Evolutionary conservation across 2,329 filamentous ascomycete genomes (phyloP).

Genomic region (Setomelanomma holmii): DNA sequence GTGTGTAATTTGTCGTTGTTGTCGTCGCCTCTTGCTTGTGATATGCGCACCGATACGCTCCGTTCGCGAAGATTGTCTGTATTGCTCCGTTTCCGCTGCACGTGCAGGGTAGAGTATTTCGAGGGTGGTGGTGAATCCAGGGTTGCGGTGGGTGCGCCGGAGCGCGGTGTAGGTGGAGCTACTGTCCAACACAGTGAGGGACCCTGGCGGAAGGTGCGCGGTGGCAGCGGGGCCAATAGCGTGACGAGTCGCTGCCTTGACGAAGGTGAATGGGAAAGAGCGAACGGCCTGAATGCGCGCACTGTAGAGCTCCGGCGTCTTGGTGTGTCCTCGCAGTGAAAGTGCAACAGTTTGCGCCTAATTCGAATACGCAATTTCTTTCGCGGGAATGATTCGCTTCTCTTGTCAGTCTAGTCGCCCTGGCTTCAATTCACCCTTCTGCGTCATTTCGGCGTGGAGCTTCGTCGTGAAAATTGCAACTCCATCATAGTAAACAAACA

Average conservation of each 20-base stretch:
- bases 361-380: too few relatives aligned
- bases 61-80: conserved; percentile 35
- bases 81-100: conserved; percentile 39
- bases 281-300: background rate
- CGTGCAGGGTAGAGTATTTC: conserved; percentile 33
- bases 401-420: background rate
- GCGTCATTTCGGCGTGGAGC: background rate
- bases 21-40: conserved; percentile 38
- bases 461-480: background rate
- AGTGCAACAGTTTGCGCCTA: background rate
- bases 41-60: conserved; percentile 41
- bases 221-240: background rate
- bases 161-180: conserved; percentile 8
- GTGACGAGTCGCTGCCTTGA: background rate
- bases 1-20: conserved; percentile 25
- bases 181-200: conserved; percentile 12
- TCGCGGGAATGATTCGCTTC: background rate
- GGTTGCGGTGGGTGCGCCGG: conserved; percentile 25
- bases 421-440: conserved; percentile 1
- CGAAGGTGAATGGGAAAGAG: background rate
- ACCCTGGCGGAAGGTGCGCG: background rate
- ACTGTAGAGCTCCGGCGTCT: background rate
- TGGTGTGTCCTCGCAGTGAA: too few relatives aligned
- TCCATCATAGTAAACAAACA: conserved; percentile 6
- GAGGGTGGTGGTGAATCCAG: conserved; percentile 38